Evolutionary conservation across 345 rosid genomes (phyloP), one percentile per base, ranked within the genome.

Genomic region (Turritis glabra): DNA sequence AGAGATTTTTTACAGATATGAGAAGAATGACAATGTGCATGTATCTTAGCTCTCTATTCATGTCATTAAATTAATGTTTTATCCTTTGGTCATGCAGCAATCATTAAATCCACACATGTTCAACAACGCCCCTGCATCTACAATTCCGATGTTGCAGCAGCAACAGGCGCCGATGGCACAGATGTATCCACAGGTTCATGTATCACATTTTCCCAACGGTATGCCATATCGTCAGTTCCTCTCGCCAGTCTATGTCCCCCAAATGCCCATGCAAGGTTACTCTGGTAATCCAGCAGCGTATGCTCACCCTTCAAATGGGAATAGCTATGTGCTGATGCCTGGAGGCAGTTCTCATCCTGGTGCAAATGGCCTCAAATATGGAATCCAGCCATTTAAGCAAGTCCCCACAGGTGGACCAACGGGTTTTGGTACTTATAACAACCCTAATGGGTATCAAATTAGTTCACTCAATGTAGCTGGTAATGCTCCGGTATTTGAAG

Each of bases 261-360:
- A 85, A 41, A 93, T 93, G 88, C 90, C 93, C 59, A 79, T 93
- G 89, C 93, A 89, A 52, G 96, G 97, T 30, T 93, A 91, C 80
- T 85, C 96, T 5, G 83, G 85, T 73, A 88, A 85, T 54, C 88
- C 90, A 55, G 88, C 88, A 29, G 63, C 64, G 19, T 93, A 85
- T 79, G 81, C 98, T 7, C 98, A 93, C 75, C 96, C 97, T 58
- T 79, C 94, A 43, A 89, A 85, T 79, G 92, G 92, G 64, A 91
- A 79, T 80, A 88, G 85, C 77, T 93, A 86, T 77, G 46, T 91
- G 89, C 69, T 93, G 73, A 91, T 93, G 97, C 94, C 91, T 25
- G 96, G 97, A 66, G 87, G 92, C 56, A 79, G 88, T 79, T 85
- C 97, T 67, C 97, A 93, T 77, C 84, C 84, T 30, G 52, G 79